Base-by-base conservation (phyloP, 805 yeast species). In the Barnettozyma californica region DNA sequence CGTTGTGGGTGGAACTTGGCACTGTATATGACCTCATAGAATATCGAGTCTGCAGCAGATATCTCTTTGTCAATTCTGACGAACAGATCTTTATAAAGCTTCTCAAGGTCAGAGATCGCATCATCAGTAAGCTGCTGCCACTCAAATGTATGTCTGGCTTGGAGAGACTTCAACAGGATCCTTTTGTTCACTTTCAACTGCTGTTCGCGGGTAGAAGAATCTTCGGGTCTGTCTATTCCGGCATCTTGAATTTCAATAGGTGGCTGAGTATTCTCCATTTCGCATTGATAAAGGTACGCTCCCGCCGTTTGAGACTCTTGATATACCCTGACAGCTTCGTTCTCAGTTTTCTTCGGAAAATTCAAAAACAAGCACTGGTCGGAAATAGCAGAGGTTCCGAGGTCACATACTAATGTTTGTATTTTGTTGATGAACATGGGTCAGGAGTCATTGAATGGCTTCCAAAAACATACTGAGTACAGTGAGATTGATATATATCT, bases 21-120 rank as follows among this genome's bases (percentile, higher is more conserved):
- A 31, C 52, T 45, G 27, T 50, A 49, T 14, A 61, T 43, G n/a
- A 57, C 41, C 42, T 61, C 65, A 23, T 58, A 50, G 37, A 61
- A 57, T 11, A 58, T 37, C 2, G 41, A 42, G 36, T 55, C 53
- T 5, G 53, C 43, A 2, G 36, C 13, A 4, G 48, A 37, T 1
- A 41, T 18, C 9, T 50, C 49, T 1, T 23, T 16, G 3, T 21
- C 33, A 3, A 58, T 26, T 2, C 52, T 45, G 37, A 37, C 9
- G 1, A 41, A 19, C 16, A 46, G 11, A 8, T 36, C 14, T 5
- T 43, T 43, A 23, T 25, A 11, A 3, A 16, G 25, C 7, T 43
- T 13, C 14, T 37, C 42, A 0, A 44, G 14, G 9, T 46, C 35
- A 9, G 18, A 11, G 3, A 53, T 10, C 11, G 43, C 35, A 1